phyloP scores from a whole-genome alignment of 768 basidiomycete genomes.

The Saitozyma podzolica region DNA sequence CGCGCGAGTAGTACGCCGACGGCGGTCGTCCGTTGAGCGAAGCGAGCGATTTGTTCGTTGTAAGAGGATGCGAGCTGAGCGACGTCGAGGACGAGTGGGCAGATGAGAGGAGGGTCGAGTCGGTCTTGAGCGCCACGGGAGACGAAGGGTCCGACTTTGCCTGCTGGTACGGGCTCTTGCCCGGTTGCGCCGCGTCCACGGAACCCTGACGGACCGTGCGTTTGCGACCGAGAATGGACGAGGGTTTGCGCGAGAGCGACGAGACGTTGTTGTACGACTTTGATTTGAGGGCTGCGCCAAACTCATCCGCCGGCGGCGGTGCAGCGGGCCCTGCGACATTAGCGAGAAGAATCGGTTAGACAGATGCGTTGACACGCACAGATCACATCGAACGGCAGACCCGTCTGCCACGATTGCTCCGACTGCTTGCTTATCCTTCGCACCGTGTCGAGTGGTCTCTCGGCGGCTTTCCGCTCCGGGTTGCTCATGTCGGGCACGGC shows the following conservation, averaged over 20 bases:
- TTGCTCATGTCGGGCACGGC: slow-evolving; percentile 46
- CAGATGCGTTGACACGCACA: slow-evolving; percentile 26
- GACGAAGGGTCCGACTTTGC: background rate
- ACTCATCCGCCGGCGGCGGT: slow-evolving; percentile 24
- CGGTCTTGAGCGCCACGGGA: background rate
- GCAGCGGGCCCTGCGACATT: slow-evolving; percentile 35
- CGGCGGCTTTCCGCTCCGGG: slow-evolving; percentile 38
- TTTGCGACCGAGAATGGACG: slow-evolving; percentile 6
- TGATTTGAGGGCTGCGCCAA: slow-evolving; percentile 14
- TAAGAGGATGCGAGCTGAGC: slow-evolving; percentile 14
- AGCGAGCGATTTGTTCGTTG: slow-evolving; percentile 10
- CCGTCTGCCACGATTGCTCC: slow-evolving; percentile 13
- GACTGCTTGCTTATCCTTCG: slow-evolving; percentile 38
- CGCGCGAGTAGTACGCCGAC: slow-evolving; percentile 46
- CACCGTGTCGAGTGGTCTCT: slow-evolving; percentile 49
- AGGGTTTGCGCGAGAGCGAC: slow-evolving; percentile 14
- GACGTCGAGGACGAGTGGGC: slow-evolving; percentile 40
- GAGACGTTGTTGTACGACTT: slow-evolving; percentile 35
- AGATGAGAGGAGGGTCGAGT: slow-evolving; percentile 24
- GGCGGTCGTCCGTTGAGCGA: slow-evolving; percentile 26
- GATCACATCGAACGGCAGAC: slow-evolving; percentile 41
- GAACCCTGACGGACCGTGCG: slow-evolving; percentile 14
- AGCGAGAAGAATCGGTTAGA: background rate
- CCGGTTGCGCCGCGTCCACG: slow-evolving; percentile 3
- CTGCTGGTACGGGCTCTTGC: slow-evolving; percentile 19